Base-by-base conservation (phyloP, 2,329 filamentous ascomycete species). In the Calonectria henricotiae region DNA sequence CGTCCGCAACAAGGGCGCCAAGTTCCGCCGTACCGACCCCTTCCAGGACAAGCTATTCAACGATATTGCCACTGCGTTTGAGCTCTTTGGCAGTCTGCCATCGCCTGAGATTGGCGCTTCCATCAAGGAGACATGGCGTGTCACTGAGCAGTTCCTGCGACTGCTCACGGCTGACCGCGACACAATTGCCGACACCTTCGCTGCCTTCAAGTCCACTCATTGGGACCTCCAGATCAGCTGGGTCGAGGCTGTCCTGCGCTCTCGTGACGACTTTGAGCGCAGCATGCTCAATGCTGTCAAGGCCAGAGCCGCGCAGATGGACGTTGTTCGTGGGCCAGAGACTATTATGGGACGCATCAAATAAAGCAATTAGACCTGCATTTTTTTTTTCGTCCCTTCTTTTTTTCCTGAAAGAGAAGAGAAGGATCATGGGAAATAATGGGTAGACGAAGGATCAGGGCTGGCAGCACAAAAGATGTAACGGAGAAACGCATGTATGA, bases 331-430 rank as follows among this genome's bases (percentile, higher is more conserved):
- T 72, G 95, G 94, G 0, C 83, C 89, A 20, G 96, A 98, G 84
- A 98, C 96, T 3, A 94, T 99, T 72, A 98, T 99, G 96, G 91
- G 93, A 72, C 96, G 94, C 84, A 90, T 98, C 60, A 96, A 95
- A 83, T 97, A 79, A 75, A 65, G 51, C 43, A 47, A 68, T n/a
- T 7, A 30, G n/a, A 27, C 17, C 20, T 20, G 60, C 15, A 51
- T 35, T 9, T 35, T 35, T 35, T 35, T 20, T 20, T 37, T 37
- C 12, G 3, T 11, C 12, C 12, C 8, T 65, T 58, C 67, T 62
- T 47, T 23, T 65, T 47, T 37, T 47, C 51, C 37, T 71, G 43
- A 60, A 66, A n/a, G 58, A 47, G n/a, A 32, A 23, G 43, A n/a
- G 13, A 13, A 12, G 46, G 30, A 20, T 9, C 51, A 62, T 61